phyloP scores from a whole-genome alignment of 306 rosid species.

The Vigna trinervia region DNA sequence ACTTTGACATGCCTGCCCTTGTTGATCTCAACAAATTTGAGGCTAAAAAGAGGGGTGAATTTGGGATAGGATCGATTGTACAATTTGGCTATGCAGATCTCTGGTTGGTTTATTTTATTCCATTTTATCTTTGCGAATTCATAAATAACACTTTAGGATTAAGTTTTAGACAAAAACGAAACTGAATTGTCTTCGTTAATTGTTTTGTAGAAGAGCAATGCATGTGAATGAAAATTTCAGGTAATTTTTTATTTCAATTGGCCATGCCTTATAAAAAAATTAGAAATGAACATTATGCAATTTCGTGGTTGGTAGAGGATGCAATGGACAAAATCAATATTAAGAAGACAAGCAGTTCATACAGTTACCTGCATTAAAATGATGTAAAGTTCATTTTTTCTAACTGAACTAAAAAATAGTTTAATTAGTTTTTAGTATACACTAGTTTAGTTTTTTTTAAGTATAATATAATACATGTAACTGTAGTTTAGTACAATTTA shows the following conservation, averaged over 20 bases:
- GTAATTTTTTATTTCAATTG: slow-evolving; percentile 44
- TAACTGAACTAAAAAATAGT: too few species aligned
- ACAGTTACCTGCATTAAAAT: too few species aligned
- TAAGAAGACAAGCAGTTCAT: too few species aligned
- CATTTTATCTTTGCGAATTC: not conserved
- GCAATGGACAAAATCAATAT: too few species aligned
- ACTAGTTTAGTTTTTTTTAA: too few species aligned
- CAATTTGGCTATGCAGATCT: slow-evolving; percentile 95
- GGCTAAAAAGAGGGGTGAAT: slow-evolving; percentile 83
- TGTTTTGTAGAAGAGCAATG: slow-evolving; percentile 71
- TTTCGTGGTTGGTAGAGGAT: too few species aligned
- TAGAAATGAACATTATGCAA: slow-evolving; percentile 5
- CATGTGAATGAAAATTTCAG: slow-evolving; percentile 95
- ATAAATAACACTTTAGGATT: not conserved
- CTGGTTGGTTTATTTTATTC: slow-evolving; percentile 48
- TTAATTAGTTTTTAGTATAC: too few species aligned
- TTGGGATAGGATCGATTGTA: slow-evolving; percentile 93
- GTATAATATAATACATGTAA: too few species aligned
- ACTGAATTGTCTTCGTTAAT: not conserved
- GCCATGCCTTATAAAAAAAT: not conserved
- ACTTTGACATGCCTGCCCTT: slow-evolving; percentile 69
- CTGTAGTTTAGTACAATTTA: too few species aligned
- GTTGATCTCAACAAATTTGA: slow-evolving; percentile 93
- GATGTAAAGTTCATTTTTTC: too few species aligned
- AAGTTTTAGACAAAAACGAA: not conserved